Evolutionary conservation across 768 basidiomycete species (phyloP).

Genomic region (Coprinopsis marcescibilis): DNA sequence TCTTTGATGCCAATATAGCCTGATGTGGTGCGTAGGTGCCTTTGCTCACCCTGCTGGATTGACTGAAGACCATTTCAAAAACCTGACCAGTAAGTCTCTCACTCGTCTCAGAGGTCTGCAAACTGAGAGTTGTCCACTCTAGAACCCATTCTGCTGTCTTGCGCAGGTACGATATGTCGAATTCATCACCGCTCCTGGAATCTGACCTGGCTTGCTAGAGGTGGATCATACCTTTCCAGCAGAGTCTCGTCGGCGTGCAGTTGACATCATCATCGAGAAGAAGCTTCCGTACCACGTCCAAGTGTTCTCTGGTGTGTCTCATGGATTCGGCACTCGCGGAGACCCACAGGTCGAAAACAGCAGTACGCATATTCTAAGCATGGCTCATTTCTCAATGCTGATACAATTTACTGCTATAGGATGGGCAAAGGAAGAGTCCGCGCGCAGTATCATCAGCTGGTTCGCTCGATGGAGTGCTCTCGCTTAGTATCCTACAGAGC

Average conservation of each 20-base stretch:
- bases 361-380: constrained; percentile 26
- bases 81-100: constrained; percentile 38
- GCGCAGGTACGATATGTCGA: constrained; percentile 36
- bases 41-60: constrained; percentile 52
- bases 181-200: background rate
- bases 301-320: constrained; percentile 44
- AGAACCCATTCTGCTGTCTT: constrained; percentile 53
- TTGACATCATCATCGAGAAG: constrained; percentile 46
- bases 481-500: too few species aligned
- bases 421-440: constrained; percentile 58
- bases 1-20: background rate
- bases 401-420: too few species aligned
- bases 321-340: constrained; percentile 47
- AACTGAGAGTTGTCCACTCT: too few species aligned
- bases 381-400: too few species aligned
- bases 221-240: constrained; percentile 49
- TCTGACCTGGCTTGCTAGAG: constrained; percentile 27
- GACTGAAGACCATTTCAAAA: constrained; percentile 41
- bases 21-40: constrained; percentile 32
- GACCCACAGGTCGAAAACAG: constrained; percentile 34
- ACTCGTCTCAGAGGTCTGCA: too few species aligned
- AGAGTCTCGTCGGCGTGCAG: constrained; percentile 47
- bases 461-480: constrained; percentile 33
- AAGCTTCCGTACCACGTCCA: constrained; percentile 54
- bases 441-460: constrained; percentile 44